A percentile compares a stretch with the other conserved stretches of the same genome.
Evolutionary conservation across 1,284 basidiomycete species (phyloP).

Genomic region (Ceratobasidium sp.): DNA sequence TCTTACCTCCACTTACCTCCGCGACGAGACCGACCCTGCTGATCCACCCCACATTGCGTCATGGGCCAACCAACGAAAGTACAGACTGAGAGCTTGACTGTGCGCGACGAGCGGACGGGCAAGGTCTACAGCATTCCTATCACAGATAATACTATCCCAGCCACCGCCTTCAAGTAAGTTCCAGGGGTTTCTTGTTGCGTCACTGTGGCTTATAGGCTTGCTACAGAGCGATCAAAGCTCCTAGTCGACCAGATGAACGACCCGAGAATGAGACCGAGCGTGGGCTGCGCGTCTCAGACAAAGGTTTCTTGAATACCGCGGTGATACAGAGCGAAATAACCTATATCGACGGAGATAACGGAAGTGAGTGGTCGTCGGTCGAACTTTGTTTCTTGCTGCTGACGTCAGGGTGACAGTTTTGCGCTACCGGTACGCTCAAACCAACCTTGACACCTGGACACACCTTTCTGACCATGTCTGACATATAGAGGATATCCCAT

Average conservation of each 20-base stretch:
- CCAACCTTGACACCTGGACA: not conserved
- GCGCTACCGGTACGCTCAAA: slow-evolving; percentile 62
- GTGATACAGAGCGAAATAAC: slow-evolving; percentile 86
- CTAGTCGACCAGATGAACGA: slow-evolving; percentile 69
- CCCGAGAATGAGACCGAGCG: slow-evolving; percentile 87
- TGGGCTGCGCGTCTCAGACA: slow-evolving; percentile 82
- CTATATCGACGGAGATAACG: slow-evolving; percentile 88
- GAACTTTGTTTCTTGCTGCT: not conserved
- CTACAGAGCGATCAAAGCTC: slow-evolving; percentile 61
- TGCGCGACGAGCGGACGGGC: slow-evolving; percentile 87
- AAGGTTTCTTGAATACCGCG: slow-evolving; percentile 88
- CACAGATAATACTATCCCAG: slow-evolving; percentile 78
- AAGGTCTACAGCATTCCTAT: slow-evolving; percentile 82
- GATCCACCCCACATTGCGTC: slow-evolving; percentile 36
- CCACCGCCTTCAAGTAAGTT: slow-evolving; percentile 84
- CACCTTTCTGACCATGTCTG: slow-evolving; percentile 9
- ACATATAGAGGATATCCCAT: slow-evolving; percentile 87
- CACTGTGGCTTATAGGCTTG: slow-evolving; percentile 6
- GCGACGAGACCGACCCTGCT: too few relatives aligned
- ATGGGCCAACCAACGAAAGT: slow-evolving; percentile 64
- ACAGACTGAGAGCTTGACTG: slow-evolving; percentile 67
- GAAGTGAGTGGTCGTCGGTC: slow-evolving; percentile 63
- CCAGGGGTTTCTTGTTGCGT: not conserved
- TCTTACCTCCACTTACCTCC: not conserved
- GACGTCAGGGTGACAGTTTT: slow-evolving; percentile 64